A percentile compares a stretch with the other conserved stretches of the same genome.
phyloP scores from a whole-genome alignment of 306 rosid genomes.

The Glycine latifolia region DNA sequence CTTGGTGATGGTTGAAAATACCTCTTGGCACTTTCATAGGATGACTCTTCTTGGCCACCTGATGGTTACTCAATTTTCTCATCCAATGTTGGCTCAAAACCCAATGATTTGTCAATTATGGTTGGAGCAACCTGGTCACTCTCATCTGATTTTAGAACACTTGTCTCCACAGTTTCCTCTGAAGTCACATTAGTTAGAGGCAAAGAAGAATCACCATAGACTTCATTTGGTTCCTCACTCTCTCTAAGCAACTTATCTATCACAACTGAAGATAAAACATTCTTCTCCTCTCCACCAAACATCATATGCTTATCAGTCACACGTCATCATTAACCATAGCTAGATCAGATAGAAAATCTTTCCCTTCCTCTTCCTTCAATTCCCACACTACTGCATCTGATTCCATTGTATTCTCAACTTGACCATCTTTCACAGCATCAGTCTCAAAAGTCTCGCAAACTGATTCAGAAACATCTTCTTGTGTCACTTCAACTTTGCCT shows the following conservation, averaged over 20 bases:
- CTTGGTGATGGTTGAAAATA: conserved; percentile 44
- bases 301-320: conserved; percentile 13
- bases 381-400: conserved; percentile 30
- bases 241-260: neutral
- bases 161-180: conserved; percentile 46
- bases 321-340: conserved; percentile 11
- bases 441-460: conserved; percentile 36
- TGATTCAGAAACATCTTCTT: conserved; percentile 39
- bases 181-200: conserved; percentile 42
- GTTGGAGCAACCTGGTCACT: conserved; percentile 32
- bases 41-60: conserved; percentile 44
- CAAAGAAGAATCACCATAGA: conserved; percentile 9
- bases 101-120: conserved; percentile 44
- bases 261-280: conserved; percentile 25
- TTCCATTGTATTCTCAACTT: conserved; percentile 8
- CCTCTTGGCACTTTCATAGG: conserved; percentile 44
- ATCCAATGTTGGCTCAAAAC: conserved; percentile 29
- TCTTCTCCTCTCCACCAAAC: conserved; percentile 38
- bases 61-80: conserved; percentile 54
- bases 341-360: conserved; percentile 13
- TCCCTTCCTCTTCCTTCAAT: neutral
- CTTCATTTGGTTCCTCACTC: conserved; percentile 38
- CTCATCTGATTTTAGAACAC: conserved; percentile 39
- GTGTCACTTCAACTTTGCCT: conserved; percentile 2
- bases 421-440: conserved; percentile 2